Base-by-base conservation (phyloP, 257 asterid genomes). In the Solanum appendiculatum region DNA sequence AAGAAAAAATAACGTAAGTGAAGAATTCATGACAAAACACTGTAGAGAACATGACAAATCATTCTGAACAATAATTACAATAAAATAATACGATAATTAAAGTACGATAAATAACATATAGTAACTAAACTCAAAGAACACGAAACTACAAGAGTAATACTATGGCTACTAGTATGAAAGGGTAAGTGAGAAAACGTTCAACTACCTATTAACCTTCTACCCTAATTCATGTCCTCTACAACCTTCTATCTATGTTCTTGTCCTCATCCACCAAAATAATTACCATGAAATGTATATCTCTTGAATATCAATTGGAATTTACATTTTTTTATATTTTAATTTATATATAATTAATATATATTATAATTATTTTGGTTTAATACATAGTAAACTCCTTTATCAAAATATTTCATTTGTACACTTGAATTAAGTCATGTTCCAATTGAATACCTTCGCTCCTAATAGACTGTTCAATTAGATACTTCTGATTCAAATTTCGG, bases 231-330 rank as follows among this genome's bases (percentile, higher is more conserved):
- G 2, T 58, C 6, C 66, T 21, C 13, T 29, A 58, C 66, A 58
- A 58, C 5, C 5, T 9, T 0, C 2, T 3, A 58, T 21, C 6
- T 58, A 21, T 0, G 0, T 21, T 58, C 6, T 0, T 3, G 4
- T 58, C 27, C 2, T 58, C 0, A 1, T 58, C 3, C 14, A 58
- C 21, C 2, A 58, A 66, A 64, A 12, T 12, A 66, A 27, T 11
- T 13, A 9, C 7, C 2, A 56, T 8, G 12, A 56, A 20, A 56
- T 56, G 2, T 56, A 56, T 54, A 18, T 18, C 60, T 51, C 23
- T 51, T 2, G 60, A 16, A 51, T 54, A 54, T 54, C 25, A 56
- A 7, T 56, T 56, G 25, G 2, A 18, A 56, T 56, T 56, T 56
- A 56, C 12, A 56, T 20, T 7, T 20, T 56, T 56, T 56, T 7